Evolutionary conservation across 176 grass and related monocot species (phyloP).

Genomic region (Puccinellia tenuiflora): DNA sequence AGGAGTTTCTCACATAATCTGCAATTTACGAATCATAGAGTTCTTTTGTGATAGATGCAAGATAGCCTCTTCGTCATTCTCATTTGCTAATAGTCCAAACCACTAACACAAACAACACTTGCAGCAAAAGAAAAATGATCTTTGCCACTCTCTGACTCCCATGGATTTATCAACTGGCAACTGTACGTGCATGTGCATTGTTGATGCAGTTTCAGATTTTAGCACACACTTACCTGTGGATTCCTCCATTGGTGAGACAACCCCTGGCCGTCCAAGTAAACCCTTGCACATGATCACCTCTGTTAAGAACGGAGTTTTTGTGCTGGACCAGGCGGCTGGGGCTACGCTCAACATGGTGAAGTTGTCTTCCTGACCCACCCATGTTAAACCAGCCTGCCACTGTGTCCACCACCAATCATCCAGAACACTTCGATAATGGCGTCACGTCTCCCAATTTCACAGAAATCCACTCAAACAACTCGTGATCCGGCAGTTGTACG

Average conservation of each 20-base stretch:
- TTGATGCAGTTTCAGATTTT: neutral
- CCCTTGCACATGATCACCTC: conserved; percentile 35
- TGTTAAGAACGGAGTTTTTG: conserved; percentile 44
- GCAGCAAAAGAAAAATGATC: conserved; percentile 30
- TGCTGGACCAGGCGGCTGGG: neutral
- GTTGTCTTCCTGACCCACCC: conserved; percentile 25
- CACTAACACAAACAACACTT: neutral
- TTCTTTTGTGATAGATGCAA: conserved; percentile 12
- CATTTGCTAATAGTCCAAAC: conserved; percentile 30
- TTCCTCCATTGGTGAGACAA: conserved; percentile 13
- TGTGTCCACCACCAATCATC: conserved; percentile 43
- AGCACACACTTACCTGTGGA: neutral
- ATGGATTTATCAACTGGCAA: neutral
- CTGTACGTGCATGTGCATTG: neutral
- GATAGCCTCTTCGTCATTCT: neutral
- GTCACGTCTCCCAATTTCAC: conserved; percentile 9
- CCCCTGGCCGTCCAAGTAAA: conserved; percentile 37
- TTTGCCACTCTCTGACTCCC: neutral
- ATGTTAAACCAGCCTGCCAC: conserved; percentile 31
- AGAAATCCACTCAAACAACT: conserved; percentile 2
- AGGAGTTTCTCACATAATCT: conserved; percentile 29
- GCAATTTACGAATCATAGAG: conserved; percentile 12
- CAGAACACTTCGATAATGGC: conserved; percentile 29
- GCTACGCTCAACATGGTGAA: conserved; percentile 36
- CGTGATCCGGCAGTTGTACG: neutral